Conservation (phyloP, 345 rosid species). For the Lepidium didymum region DNA sequence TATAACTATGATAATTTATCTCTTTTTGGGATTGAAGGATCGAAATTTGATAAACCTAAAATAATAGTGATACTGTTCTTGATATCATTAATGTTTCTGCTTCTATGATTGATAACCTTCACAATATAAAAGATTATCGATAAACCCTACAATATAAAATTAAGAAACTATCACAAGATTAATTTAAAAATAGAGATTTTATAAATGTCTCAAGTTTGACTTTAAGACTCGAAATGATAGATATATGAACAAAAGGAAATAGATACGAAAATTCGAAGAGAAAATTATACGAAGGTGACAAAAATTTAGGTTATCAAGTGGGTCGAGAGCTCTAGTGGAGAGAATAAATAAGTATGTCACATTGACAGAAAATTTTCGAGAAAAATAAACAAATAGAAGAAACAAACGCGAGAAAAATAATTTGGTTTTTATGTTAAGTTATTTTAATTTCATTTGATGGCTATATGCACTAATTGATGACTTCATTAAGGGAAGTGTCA, state of each 20-base stretch:
- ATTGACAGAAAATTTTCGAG: neutral
- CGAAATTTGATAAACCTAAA: too few relatives aligned
- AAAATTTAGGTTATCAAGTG: neutral
- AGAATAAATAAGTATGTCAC: neutral
- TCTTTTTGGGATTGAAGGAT: too few relatives aligned
- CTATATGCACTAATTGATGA: neutral
- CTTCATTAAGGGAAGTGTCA: neutral
- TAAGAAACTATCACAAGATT: neutral
- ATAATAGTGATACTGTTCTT: too few relatives aligned
- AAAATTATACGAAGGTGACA: neutral
- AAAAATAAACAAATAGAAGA: neutral
- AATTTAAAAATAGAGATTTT: neutral
- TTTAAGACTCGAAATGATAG: neutral
- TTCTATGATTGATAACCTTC: too few relatives aligned
- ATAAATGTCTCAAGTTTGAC: neutral
- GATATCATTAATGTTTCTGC: too few relatives aligned
- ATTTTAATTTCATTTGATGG: neutral
- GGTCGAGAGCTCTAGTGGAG: neutral
- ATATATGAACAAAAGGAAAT: neutral
- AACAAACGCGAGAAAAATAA: neutral
- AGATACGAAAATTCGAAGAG: neutral
- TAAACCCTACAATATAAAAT: neutral
- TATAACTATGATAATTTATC: too few relatives aligned
- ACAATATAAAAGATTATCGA: too few relatives aligned
- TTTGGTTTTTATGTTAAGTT: too few relatives aligned